Evolutionary conservation across 352 stramenopile species (phyloP).

Genomic region (Phytopythium mirpurense): DNA sequence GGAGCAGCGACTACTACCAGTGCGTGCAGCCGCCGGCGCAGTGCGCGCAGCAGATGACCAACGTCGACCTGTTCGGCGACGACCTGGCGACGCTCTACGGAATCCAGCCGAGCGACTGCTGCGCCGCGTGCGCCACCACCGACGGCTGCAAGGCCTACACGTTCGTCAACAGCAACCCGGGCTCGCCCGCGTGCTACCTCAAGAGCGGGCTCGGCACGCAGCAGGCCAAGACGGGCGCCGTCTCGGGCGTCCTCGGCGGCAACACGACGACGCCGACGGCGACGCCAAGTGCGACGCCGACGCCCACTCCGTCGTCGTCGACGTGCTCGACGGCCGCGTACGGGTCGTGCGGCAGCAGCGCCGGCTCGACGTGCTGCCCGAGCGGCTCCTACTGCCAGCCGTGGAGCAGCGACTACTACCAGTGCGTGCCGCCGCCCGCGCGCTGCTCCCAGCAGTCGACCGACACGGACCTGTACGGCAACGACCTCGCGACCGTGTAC

Average conservation of each 20-base stretch:
- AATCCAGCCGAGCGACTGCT: constrained; percentile 23
- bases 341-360: constrained; percentile 18
- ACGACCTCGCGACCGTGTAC: constrained; percentile 43
- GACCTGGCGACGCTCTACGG: constrained; percentile 22
- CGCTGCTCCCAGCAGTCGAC: constrained; percentile 27
- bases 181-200: constrained; percentile 26
- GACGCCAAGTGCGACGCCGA: constrained; percentile 1
- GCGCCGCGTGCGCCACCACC: constrained; percentile 17
- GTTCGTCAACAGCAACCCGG: constrained; percentile 32
- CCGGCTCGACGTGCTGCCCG: constrained; percentile 24
- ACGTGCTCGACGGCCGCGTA: constrained; percentile 14
- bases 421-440: constrained; percentile 26
- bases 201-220: constrained; percentile 18
- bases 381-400: constrained; percentile 35
- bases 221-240: constrained; percentile 15
- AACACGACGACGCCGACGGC: constrained; percentile 4
- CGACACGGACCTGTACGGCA: constrained; percentile 35
- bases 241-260: constrained; percentile 23
- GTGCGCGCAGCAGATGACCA: constrained; percentile 22
- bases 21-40: constrained; percentile 14
- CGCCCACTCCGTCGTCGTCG: constrained; percentile 10
- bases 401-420: constrained; percentile 32
- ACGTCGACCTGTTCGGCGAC: constrained; percentile 23
- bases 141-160: constrained; percentile 27
- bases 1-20: constrained; percentile 18